These are phyloP conservation scores for Salix koriyanagi DNA, from an alignment of 345 rosid genomes.

Conservation along the genomic window DNA sequence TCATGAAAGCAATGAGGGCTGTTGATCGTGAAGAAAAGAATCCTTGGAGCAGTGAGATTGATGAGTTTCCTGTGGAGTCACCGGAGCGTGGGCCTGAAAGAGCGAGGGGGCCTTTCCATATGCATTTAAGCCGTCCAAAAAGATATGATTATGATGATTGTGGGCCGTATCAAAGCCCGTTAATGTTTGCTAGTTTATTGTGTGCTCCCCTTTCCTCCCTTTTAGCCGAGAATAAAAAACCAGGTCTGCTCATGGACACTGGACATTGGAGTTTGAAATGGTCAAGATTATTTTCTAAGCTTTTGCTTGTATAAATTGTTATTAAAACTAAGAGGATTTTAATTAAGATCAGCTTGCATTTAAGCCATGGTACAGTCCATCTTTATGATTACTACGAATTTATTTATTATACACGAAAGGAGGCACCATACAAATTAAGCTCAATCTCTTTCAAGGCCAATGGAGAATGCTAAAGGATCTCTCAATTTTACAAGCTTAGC, in stretches of 20 bases:
- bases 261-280: not conserved
- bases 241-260: no score
- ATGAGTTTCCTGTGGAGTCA: not conserved
- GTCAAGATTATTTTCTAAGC: not conserved
- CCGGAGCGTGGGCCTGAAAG: not conserved
- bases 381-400: no score
- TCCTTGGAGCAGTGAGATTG: not conserved
- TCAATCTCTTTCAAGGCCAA: not conserved
- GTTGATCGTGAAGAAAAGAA: not conserved
- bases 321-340: no score
- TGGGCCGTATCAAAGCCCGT: not conserved
- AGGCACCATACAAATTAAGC: not conserved
- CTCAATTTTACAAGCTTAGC: conserved; percentile 4
- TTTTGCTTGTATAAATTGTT: no score
- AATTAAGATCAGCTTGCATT: no score
- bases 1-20: not conserved
- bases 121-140: not conserved
- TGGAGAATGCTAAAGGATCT: not conserved
- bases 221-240: no score
- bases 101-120: not conserved
- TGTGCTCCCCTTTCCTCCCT: not conserved
- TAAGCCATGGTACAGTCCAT: no score
- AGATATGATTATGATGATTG: not conserved
- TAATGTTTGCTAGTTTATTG: not conserved
- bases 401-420: no score